These are phyloP conservation scores for Oxytropis ochrocephala DNA, from an alignment of 306 rosid genomes.

Conservation along the genomic window DNA sequence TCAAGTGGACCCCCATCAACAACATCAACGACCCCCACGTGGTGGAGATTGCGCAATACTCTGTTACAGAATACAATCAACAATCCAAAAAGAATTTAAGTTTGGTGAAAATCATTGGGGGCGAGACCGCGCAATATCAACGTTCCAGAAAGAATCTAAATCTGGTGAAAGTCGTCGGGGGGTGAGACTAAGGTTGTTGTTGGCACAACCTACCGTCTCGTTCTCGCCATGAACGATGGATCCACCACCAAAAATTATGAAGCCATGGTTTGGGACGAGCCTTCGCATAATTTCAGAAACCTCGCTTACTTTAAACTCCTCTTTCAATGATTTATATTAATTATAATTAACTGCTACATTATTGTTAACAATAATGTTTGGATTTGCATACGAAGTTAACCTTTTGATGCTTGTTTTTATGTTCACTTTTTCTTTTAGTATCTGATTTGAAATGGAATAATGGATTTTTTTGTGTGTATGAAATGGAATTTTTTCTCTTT, in stretches of 20 bases:
- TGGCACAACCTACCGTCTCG: conserved; percentile 41
- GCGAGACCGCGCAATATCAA: too few relatives aligned
- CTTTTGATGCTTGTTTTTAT: too few relatives aligned
- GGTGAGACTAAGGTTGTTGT: conserved; percentile 48
- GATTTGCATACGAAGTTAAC: not conserved
- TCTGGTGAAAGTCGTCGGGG: conserved; percentile 20
- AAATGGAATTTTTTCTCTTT: too few relatives aligned
- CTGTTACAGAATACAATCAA: conserved; percentile 43
- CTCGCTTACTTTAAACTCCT: conserved; percentile 34
- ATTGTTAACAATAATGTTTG: too few relatives aligned
- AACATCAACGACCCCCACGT: conserved; percentile 35
- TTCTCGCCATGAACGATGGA: conserved; percentile 18
- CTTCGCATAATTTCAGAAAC: conserved; percentile 23
- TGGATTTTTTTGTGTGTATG: too few relatives aligned
- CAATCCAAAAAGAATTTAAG: not conserved
- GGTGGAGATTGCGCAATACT: conserved; percentile 43
- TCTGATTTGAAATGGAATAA: too few relatives aligned
- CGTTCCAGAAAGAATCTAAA: conserved; percentile 11
- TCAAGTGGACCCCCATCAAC: conserved; percentile 36
- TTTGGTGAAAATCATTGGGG: not conserved
- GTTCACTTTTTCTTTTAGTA: too few relatives aligned
- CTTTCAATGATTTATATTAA: not conserved
- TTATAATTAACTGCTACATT: not conserved
- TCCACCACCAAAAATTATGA: conserved; percentile 11
- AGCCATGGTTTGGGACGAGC: conserved; percentile 33